Conservation (phyloP, 2,329 filamentous ascomycete genomes). For the Sporothrix variecibatus region DNA sequence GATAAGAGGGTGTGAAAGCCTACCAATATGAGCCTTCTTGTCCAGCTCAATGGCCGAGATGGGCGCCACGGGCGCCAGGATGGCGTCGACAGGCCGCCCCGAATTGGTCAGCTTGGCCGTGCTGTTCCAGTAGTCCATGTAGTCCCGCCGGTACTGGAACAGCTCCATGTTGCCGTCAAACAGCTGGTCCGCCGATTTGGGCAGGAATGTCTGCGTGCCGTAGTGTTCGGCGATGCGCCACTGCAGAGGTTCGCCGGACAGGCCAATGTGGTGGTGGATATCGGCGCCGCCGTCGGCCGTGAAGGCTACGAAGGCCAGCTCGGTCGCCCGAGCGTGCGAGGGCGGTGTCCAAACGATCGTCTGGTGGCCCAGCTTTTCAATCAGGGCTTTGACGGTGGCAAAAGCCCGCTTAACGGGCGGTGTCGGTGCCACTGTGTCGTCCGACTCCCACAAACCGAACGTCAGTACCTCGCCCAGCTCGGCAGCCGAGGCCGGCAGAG, state of each 20-base stretch:
- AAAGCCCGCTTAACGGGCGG: conserved; percentile 61
- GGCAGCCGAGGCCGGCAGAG: conserved; percentile 2
- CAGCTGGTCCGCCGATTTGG: conserved; percentile 37
- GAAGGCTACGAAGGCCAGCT: conserved; percentile 42
- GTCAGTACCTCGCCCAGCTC: conserved; percentile 43
- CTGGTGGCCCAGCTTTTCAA: conserved; percentile 56
- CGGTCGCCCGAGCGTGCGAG: conserved; percentile 44
- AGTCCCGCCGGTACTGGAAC: conserved; percentile 57
- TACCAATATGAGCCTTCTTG: conserved; percentile 2
- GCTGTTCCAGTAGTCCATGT: conserved; percentile 66
- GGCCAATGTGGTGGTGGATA: conserved; percentile 49
- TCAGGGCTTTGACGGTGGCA: conserved; percentile 49
- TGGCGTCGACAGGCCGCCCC: conserved; percentile 23
- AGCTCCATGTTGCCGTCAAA: conserved; percentile 54
- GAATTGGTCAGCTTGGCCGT: conserved; percentile 41
- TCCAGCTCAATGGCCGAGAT: conserved; percentile 11
- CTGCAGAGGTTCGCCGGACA: conserved; percentile 57
- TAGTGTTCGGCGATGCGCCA: conserved; percentile 44
- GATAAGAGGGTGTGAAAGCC: background rate
- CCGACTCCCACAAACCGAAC: conserved; percentile 56
- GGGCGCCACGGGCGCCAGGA: conserved; percentile 19
- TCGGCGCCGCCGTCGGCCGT: conserved; percentile 40
- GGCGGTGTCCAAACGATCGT: conserved; percentile 62
- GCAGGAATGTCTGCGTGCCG: conserved; percentile 35
- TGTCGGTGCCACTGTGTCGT: conserved; percentile 53